These are phyloP conservation scores for Trichopus zeylanicus DNA, from an alignment of 116 monocot species.

Conservation along the genomic window DNA sequence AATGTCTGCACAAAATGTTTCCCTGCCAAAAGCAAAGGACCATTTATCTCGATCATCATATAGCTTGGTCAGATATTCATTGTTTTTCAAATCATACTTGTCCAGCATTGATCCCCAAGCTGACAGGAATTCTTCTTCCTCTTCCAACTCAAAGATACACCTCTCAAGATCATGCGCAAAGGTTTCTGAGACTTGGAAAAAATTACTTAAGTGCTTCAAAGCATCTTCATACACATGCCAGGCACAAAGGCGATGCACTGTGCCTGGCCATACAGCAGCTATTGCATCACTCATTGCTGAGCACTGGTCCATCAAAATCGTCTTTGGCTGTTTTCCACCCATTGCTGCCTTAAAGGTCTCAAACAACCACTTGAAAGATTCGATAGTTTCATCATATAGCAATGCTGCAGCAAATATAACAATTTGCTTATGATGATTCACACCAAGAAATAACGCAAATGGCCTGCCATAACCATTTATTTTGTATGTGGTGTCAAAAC, in stretches of 20 bases:
- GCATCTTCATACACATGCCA: conserved; percentile 36
- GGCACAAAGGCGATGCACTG: conserved; percentile 31
- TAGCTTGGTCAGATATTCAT: conserved; percentile 34
- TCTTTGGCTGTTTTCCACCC: conserved; percentile 45
- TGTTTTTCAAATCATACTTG: conserved; percentile 36
- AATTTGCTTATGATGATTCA: conserved; percentile 57
- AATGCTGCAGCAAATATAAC: conserved; percentile 46
- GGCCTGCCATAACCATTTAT: conserved; percentile 33
- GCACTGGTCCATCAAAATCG: conserved; percentile 36
- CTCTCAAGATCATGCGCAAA: conserved; percentile 32
- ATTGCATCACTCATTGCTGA: conserved; percentile 20
- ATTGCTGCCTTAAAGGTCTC: conserved; percentile 46
- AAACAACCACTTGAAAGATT: conserved; percentile 57
- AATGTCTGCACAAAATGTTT: conserved; percentile 39
- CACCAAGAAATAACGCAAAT: conserved; percentile 38
- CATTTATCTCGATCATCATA: conserved; percentile 37
- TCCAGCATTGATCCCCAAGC: conserved; percentile 32
- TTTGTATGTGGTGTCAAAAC: conserved; percentile 44
- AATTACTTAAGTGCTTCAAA: conserved; percentile 22
- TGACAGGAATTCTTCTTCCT: conserved; percentile 34
- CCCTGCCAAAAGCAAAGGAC: conserved; percentile 27
- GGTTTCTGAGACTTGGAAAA: conserved; percentile 29
- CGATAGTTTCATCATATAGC: conserved; percentile 43
- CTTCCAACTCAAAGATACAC: conserved; percentile 37
- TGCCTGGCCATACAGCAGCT: conserved; percentile 31